A percentile compares a stretch with the other conserved stretches of the same genome.
phyloP scores from a whole-genome alignment of 192 early-diverging fungal genomes.

The Mortierella hygrophila region DNA sequence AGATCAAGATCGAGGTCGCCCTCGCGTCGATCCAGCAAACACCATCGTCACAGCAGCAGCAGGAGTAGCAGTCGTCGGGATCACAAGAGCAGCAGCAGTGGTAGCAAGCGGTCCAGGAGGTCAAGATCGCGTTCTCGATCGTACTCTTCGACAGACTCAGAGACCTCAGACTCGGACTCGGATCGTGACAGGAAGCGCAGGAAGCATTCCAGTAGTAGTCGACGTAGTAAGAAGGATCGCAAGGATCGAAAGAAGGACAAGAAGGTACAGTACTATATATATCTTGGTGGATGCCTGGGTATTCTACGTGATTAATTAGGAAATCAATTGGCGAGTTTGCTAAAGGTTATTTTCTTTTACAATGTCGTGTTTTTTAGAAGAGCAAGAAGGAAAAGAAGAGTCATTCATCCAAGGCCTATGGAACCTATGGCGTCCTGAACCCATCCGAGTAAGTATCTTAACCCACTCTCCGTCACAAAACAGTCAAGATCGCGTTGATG shows the following conservation, averaged over 20 bases:
- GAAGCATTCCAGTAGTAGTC: slow-evolving; percentile 34
- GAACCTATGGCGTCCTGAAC: slow-evolving; percentile 66
- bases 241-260: slow-evolving; percentile 61
- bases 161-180: slow-evolving; percentile 46
- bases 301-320: too few species aligned
- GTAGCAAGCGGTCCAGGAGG: slow-evolving; percentile 39
- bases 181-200: slow-evolving; percentile 42
- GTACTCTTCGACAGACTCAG: slow-evolving; percentile 25
- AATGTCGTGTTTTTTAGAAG: slow-evolving; percentile 20
- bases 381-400: slow-evolving; percentile 60
- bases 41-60: not conserved
- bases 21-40: slow-evolving; percentile 24
- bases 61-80: slow-evolving; percentile 6
- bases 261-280: slow-evolving; percentile 37
- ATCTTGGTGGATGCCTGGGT: not conserved
- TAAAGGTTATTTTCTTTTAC: slow-evolving; percentile 8
- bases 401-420: slow-evolving; percentile 58
- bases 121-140: slow-evolving; percentile 42
- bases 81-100: slow-evolving; percentile 1
- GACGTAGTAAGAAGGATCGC: slow-evolving; percentile 56
- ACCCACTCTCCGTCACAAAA: not conserved
- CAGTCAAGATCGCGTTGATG: not conserved
- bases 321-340: too few species aligned
- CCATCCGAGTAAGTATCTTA: slow-evolving; percentile 62
- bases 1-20: slow-evolving; percentile 30